A percentile compares a stretch with the other conserved stretches of the same genome.
Conservation (phyloP, 2,329 filamentous ascomycete genomes). For the Xylariaceae sp. region DNA sequence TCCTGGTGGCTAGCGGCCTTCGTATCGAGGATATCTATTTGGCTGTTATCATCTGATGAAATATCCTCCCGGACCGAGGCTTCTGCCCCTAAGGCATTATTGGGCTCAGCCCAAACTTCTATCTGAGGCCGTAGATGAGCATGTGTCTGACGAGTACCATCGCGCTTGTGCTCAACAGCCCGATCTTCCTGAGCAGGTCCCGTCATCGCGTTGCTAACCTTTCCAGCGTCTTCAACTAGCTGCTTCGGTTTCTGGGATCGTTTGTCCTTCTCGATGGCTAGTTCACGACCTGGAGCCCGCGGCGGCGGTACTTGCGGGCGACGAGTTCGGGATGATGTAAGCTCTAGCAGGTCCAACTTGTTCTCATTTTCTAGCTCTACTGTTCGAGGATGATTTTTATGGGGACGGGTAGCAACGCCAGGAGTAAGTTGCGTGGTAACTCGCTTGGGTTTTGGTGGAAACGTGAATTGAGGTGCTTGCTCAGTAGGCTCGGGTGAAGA, state of each 20-base stretch:
- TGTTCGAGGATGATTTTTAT: slow-evolving; percentile 18
- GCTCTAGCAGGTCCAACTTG: slow-evolving; percentile 16
- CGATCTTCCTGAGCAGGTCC: slow-evolving; percentile 3
- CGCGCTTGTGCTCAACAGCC: slow-evolving; percentile 11
- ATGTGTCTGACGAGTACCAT: slow-evolving; percentile 6
- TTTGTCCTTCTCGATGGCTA: slow-evolving; percentile 28
- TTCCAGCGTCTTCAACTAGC: background rate
- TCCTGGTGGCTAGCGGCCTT: slow-evolving; percentile 16
- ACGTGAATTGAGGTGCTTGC: slow-evolving; percentile 26
- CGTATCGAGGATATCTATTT: slow-evolving; percentile 6
- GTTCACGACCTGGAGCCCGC: slow-evolving; percentile 19
- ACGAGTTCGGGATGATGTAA: slow-evolving; percentile 21
- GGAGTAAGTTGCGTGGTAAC: slow-evolving; percentile 27
- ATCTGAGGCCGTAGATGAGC: slow-evolving; percentile 17
- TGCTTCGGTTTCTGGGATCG: slow-evolving; percentile 19
- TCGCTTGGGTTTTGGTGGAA: slow-evolving; percentile 24
- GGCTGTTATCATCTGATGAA: slow-evolving; percentile 1
- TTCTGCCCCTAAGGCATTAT: background rate
- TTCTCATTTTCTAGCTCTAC: slow-evolving; percentile 17
- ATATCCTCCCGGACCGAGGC: slow-evolving; percentile 6
- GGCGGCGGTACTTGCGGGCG: slow-evolving; percentile 19
- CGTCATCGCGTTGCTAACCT: background rate
- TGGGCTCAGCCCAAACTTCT: slow-evolving; percentile 14
- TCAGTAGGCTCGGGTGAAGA: slow-evolving; percentile 14
- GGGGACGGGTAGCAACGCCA: slow-evolving; percentile 23